Evolutionary conservation across 2,329 filamentous ascomycete species (phyloP), one percentile per base, ranked within the genome.

Genomic region (Epichloe glyceriae): DNA sequence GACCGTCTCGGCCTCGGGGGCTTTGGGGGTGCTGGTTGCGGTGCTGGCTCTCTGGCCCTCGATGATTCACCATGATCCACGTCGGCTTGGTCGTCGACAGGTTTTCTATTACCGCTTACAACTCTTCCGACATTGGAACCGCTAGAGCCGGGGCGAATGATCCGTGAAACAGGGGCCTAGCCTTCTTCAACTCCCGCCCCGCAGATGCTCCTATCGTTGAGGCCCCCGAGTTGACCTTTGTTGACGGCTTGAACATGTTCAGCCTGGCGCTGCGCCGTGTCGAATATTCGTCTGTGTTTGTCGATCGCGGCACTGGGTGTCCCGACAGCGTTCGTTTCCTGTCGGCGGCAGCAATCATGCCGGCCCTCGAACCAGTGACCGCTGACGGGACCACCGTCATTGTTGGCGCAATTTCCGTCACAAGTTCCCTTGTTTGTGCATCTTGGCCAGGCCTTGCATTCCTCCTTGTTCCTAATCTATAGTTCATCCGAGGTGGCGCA

Each of bases 281-380:
- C 8, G 56, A 74, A 40, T 79, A 77, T 58, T 88, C 85, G 53
- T 82, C 76, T 4, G 68, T 65, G 49, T 77, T 79, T 44, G 64
- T 59, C 49, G 70, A 75, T 57, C 68, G 57, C 63, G 71, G 77
- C 46, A 78, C 78, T 14, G 76, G 78, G 58, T 95, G 88, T 4
- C 91, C 91, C 40, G 91, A 95, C n/a, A 95, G 79, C 1, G 89
- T 96, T 58, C 91, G 82, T 70, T 96, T 97, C 64, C 89, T 81
- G 53, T 90, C 86, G 14, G 74, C 68, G 4, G 70, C 72, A 19
- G 74, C 64, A 54, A 72, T 62, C 17, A 71, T 61, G 15, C 54
- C 53, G 51, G 70, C 60, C 33, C 67, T 60, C 35, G 50, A 39
- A 14, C 43, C 30, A 14, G 58, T 53, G 20, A 58, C 69, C 72